Conservation (phyloP, 345 rosid genomes). For the Trapa bicornis region DNA sequence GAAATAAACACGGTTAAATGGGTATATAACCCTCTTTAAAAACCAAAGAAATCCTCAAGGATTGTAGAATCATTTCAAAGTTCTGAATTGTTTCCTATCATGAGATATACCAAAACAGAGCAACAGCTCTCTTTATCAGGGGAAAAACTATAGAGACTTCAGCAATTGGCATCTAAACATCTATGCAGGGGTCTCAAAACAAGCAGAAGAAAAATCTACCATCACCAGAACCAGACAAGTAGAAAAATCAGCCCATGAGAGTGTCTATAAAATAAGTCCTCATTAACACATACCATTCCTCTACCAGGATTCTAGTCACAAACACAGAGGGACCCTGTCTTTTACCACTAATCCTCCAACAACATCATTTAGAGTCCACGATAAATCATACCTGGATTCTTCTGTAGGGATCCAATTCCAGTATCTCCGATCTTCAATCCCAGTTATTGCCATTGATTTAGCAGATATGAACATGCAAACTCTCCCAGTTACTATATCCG, state of each 20-base stretch:
- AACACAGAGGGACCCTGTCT: not conserved
- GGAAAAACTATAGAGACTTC: not conserved
- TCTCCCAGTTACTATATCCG: constrained; percentile 81
- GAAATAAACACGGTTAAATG: not conserved
- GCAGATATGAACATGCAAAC: constrained; percentile 83
- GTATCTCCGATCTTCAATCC: constrained; percentile 87
- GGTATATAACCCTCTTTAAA: not conserved
- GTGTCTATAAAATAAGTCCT: not conserved
- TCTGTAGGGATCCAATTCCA: constrained; percentile 92
- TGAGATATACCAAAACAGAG: not conserved
- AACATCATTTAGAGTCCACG: not conserved
- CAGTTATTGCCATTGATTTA: constrained; percentile 81
- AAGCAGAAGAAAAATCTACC: not conserved
- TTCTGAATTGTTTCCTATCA: too few relatives aligned
- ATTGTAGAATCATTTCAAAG: not conserved
- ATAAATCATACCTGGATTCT: constrained; percentile 65
- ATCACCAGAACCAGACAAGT: not conserved
- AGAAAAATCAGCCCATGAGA: not conserved
- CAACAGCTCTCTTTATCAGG: not conserved
- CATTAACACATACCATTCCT: not conserved
- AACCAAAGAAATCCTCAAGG: not conserved
- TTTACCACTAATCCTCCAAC: not conserved
- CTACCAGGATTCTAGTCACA: not conserved
- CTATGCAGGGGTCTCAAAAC: not conserved
- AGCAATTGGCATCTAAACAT: not conserved